Evolutionary conservation across 306 rosid genomes (phyloP), one percentile per base, ranked within the genome.

Genomic region (Hippophae rhamnoides): DNA sequence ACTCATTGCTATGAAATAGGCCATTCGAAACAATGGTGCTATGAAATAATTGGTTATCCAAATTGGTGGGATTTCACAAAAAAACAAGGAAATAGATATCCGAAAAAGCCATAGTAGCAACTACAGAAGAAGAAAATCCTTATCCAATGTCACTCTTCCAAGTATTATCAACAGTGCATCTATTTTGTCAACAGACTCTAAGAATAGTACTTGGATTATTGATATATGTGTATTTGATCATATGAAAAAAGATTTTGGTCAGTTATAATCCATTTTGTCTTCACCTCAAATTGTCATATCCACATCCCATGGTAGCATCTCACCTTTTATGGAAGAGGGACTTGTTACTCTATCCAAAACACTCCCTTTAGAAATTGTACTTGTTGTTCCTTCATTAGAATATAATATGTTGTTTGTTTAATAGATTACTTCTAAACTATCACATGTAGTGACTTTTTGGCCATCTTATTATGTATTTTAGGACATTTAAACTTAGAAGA

Each of bases 121-220:
- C 3, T 31, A 31, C 38, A 31, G 0, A 31, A 31, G 3, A 31
- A 31, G 38, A 31, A 31, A 31, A 2, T 31, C 38, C 38, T 2
- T 31, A 31, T 0, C 38, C 38, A 9, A 41, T 52, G 68, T 18
- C 12, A 40, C 54, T n/a, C 47, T 44, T 47, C 50, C 10, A 47
- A 10, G 50, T 47, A 47, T 47, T 7, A 13, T 9, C 5, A 7
- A 8, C 1, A 47, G 8, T 5, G 5, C 13, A 47, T 47, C 11
- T 47, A 47, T 47, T 47, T 47, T 47, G 10, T 47, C 11, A 9
- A 5, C 13, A 47, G 5, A 52, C 43, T 52, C 58, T 63, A 63
- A 53, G 14, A 23, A 18, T 54, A 55, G 26, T n/a, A 45, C 69
- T 0, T 54, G 47, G 61, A 65, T 55, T n/a, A 65, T 65, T 65